Percentiles rank a stretch among this genome's conserved stretches.
Conservation (phyloP, 2,329 filamentous ascomycete genomes). For the Aureobasidium sp. region DNA sequence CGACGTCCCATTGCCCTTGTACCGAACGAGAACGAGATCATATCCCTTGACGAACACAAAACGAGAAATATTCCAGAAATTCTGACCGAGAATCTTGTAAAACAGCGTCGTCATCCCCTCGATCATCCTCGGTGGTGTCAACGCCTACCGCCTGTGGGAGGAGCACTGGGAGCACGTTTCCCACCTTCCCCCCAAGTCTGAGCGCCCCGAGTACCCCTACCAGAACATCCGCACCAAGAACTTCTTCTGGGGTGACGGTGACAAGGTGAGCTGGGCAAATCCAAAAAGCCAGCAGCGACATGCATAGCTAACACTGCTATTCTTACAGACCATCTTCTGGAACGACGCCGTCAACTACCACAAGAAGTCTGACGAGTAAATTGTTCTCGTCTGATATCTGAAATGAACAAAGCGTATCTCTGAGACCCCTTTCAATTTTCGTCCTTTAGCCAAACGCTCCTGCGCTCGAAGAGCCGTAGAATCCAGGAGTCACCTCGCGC, state of each 20-base stretch:
- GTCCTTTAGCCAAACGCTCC: constrained; percentile 9
- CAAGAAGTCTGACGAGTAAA: constrained; percentile 60
- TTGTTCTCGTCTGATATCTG: background rate
- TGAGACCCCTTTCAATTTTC: background rate
- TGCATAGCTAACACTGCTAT: background rate
- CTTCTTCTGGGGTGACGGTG: constrained; percentile 89
- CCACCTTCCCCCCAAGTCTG: constrained; percentile 80
- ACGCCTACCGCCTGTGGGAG: constrained; percentile 86
- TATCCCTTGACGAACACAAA: constrained; percentile 15
- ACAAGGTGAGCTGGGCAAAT: constrained; percentile 60
- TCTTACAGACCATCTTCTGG: constrained; percentile 57
- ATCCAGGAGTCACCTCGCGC: constrained; percentile 11
- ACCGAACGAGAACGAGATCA: background rate
- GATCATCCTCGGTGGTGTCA: constrained; percentile 64
- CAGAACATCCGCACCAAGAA: constrained; percentile 98
- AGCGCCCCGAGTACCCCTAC: constrained; percentile 89
- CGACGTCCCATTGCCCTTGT: background rate
- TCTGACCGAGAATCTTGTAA: background rate
- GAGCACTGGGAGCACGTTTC: constrained; percentile 96
- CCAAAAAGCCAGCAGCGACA: background rate
- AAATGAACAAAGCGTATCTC: constrained; percentile 7
- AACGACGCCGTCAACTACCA: constrained; percentile 94
- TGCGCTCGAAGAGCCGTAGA: constrained; percentile 8
- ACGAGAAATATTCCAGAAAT: background rate
- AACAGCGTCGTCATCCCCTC: constrained; percentile 66